A percentile compares a stretch with the other conserved stretches of the same genome.
Conservation (phyloP, 2,329 filamentous ascomycete species). For the Chaetomium globosum region DNA sequence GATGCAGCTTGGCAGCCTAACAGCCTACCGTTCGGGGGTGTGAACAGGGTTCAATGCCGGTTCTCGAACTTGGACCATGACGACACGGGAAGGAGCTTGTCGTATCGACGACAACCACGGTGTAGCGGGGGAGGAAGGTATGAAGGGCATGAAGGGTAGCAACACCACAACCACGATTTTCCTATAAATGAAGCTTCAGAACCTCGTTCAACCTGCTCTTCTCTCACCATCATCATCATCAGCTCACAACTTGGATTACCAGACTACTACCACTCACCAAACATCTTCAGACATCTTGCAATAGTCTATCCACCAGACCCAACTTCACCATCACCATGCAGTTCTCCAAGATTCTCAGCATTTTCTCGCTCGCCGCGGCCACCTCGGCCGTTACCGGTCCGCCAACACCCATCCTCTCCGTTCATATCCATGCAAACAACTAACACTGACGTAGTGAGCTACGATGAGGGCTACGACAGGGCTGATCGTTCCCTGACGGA, state of each 20-base stretch:
- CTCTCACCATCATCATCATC: slow-evolving; percentile 11
- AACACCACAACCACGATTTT: neutral
- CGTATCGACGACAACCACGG: slow-evolving; percentile 12
- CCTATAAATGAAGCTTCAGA: slow-evolving; percentile 10
- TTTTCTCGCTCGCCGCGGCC: slow-evolving; percentile 36
- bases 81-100: slow-evolving; percentile 21
- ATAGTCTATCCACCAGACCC: neutral
- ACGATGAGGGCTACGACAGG: slow-evolving; percentile 72
- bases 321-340: slow-evolving; percentile 33
- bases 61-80: slow-evolving; percentile 4
- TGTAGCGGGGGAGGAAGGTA: neutral
- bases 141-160: neutral
- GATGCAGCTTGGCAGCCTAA: slow-evolving; percentile 13
- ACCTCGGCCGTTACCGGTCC: slow-evolving; percentile 36
- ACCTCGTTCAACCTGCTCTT: neutral
- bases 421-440: neutral
- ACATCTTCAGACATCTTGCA: slow-evolving; percentile 1
- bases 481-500: slow-evolving; percentile 54
- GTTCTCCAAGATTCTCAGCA: slow-evolving; percentile 37
- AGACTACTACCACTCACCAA: slow-evolving; percentile 1
- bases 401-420: slow-evolving; percentile 6
- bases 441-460: slow-evolving; percentile 58
- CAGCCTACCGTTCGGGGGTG: neutral
- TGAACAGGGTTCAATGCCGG: slow-evolving; percentile 4
- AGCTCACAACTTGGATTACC: slow-evolving; percentile 8